phyloP scores from a whole-genome alignment of 2,329 filamentous ascomycete genomes.

The Colletotrichum spaethianum region DNA sequence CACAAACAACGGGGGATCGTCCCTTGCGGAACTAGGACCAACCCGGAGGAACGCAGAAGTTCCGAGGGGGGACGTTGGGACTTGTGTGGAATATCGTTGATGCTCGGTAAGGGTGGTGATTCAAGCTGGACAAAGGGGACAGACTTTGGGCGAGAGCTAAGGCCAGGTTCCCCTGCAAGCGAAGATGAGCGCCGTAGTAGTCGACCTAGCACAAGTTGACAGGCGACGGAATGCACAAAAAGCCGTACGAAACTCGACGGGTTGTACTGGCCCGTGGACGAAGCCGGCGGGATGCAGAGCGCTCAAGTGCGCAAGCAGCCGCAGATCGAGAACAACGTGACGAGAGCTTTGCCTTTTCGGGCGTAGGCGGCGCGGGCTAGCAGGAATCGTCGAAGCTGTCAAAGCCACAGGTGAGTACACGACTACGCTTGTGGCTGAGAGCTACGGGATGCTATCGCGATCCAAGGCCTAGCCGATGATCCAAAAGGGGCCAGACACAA shows the following conservation, averaged over 20 bases:
- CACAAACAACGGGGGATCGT: constrained; percentile 1
- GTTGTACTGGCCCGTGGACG: constrained; percentile 9
- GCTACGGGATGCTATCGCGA: constrained; percentile 10
- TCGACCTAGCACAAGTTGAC: constrained; percentile 19
- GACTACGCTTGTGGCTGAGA: constrained; percentile 37
- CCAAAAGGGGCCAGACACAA: not conserved
- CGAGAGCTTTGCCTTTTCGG: not conserved
- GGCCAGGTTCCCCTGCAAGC: constrained; percentile 37
- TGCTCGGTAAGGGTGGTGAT: constrained; percentile 3
- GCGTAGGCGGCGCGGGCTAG: constrained; percentile 23
- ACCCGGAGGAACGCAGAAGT: not conserved
- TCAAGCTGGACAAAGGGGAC: constrained; percentile 32
- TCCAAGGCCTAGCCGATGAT: constrained; percentile 17
- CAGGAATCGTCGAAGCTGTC: constrained; percentile 33
- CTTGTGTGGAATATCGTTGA: constrained; percentile 1
- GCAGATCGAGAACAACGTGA: constrained; percentile 18
- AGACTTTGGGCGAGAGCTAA: constrained; percentile 31
- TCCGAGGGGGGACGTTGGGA: constrained; percentile 11
- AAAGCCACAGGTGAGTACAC: constrained; percentile 34
- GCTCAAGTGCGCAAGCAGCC: constrained; percentile 28
- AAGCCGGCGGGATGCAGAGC: constrained; percentile 23
- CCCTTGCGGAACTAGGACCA: constrained; percentile 5
- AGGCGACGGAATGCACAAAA: constrained; percentile 28
- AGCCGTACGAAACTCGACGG: constrained; percentile 30
- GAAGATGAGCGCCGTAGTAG: constrained; percentile 20